These are phyloP conservation scores for Stylosanthes scabra DNA, from an alignment of 331 rosid genomes.

Conservation along the genomic window DNA sequence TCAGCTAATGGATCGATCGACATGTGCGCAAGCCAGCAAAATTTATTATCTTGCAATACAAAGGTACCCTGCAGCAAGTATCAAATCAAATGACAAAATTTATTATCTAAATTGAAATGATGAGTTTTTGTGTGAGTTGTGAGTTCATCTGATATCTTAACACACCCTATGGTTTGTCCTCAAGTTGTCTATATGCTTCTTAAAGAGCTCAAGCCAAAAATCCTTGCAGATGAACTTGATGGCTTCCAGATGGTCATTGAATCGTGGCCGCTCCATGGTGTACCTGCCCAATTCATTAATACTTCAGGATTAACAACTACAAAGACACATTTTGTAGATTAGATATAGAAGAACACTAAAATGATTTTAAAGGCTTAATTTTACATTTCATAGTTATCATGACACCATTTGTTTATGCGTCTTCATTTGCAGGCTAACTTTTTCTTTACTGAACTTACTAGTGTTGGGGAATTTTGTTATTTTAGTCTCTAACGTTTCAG, in stretches of 20 bases:
- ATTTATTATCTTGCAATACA: constrained; percentile 93
- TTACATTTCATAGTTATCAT: too few species aligned
- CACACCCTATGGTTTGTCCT: constrained; percentile 92
- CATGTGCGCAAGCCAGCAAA: constrained; percentile 84
- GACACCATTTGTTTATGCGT: too few species aligned
- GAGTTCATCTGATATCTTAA: constrained; percentile 30
- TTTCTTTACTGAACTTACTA: too few species aligned
- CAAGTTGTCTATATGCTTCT: constrained; percentile 98
- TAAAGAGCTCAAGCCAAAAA: constrained; percentile 97
- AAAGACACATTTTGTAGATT: not conserved
- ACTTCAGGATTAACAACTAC: constrained; percentile 16
- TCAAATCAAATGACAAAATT: constrained; percentile 7
- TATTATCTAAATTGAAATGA: constrained; percentile 6
- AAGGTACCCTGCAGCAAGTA: constrained; percentile 79
- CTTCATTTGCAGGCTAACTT: too few species aligned
- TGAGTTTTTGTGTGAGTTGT: not conserved
- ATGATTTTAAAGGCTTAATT: not conserved
- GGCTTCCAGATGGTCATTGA: constrained; percentile 92
- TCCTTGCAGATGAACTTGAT: constrained; percentile 99
- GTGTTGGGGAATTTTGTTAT: too few species aligned
- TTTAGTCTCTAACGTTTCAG: too few species aligned
- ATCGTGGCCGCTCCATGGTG: constrained; percentile 97
- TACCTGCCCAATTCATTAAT: constrained; percentile 53
- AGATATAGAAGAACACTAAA: constrained; percentile 6
- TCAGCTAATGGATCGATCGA: constrained; percentile 71